Conservation (phyloP, 2,329 filamentous ascomycete species). For the Kalmusia sp. region DNA sequence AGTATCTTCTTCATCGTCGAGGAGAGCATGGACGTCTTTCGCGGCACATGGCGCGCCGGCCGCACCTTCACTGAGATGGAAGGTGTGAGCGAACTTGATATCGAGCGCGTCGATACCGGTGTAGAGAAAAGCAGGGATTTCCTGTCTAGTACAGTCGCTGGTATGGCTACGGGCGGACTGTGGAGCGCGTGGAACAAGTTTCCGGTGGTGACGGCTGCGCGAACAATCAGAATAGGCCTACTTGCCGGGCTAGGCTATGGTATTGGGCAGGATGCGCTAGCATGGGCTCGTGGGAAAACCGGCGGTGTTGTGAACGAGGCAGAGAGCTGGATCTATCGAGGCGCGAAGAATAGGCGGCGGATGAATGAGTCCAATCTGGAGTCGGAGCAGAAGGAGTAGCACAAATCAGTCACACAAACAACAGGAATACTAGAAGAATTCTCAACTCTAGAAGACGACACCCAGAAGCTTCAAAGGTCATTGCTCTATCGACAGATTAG, state of each 20-base stretch:
- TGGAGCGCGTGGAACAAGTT: constrained; percentile 89
- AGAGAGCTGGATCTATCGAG: constrained; percentile 52
- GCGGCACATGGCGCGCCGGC: constrained; percentile 53
- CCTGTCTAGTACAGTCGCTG: constrained; percentile 81
- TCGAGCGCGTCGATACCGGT: constrained; percentile 32
- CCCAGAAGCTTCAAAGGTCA: not conserved
- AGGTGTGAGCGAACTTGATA: constrained; percentile 43
- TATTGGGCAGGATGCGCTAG: constrained; percentile 77
- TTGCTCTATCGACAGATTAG: not conserved
- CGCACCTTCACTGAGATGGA: constrained; percentile 46
- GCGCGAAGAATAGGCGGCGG: constrained; percentile 44
- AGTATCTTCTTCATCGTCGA: constrained; percentile 81
- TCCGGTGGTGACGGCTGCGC: constrained; percentile 66
- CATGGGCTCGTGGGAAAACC: constrained; percentile 71
- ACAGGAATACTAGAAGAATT: not conserved
- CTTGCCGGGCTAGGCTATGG: constrained; percentile 82
- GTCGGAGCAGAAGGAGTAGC: constrained; percentile 21
- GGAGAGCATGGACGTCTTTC: constrained; percentile 79
- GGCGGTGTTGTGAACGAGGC: constrained; percentile 56
- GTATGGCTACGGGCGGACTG: constrained; percentile 80
- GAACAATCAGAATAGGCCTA: constrained; percentile 80
- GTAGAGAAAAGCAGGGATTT: constrained; percentile 66
- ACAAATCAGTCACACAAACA: not conserved
- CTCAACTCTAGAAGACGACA: not conserved
- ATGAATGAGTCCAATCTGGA: constrained; percentile 34